Evolutionary conservation across 169 alveolate species (phyloP), one percentile per base, ranked within the genome.

Genomic region (Prorocentrum cordatum): DNA sequence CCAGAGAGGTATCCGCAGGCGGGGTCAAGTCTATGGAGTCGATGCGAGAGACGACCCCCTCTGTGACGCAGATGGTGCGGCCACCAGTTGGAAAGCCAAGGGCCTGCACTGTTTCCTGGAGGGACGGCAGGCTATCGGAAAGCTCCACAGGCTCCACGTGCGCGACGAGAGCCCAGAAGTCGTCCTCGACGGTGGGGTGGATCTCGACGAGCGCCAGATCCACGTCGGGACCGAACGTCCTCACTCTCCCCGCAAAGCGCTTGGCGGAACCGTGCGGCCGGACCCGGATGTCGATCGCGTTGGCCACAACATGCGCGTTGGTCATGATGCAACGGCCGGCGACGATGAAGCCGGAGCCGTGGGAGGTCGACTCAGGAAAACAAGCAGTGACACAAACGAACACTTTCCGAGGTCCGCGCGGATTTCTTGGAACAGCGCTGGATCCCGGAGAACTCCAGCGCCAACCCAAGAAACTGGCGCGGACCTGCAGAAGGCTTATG

Each of bases 271-370:
- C 85, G 33, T 75, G 85, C 22, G 85, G 85, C 33, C 85, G 85
- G 29, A 75, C 85, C 27, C 85, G 70, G 26, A 75, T 75, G 72
- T 75, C 85, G n/a, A 75, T 75, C 59, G 85, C 85, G 54, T 75
- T 75, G n/a, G 85, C 85, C 29, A 75, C 85, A n/a, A 75, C 85
- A 54, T 73, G 85, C 2, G 85, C 85, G 58, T 73, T 73, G 85
- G 85, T 73, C 85, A 73, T 73, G 67, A 73, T 73, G 29, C 85
- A 71, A 33, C 54, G n/a, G n/a, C n/a, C n/a, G 1, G 83, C 39
- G 66, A 71, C 45, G 83, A 71, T 39, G 83, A 71, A 71, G 32
- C 83, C 83, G 9, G 83, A 71, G 9, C 83, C 83, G 3, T 64
- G 45, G 6, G 83, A 71, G 27, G 27, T 50, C 20, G 45, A n/a